A percentile compares a stretch with the other conserved stretches of the same genome.
These are phyloP conservation scores for Rhodotorula sp. DNA, from an alignment of 1,284 basidiomycete genomes.

Conservation along the genomic window DNA sequence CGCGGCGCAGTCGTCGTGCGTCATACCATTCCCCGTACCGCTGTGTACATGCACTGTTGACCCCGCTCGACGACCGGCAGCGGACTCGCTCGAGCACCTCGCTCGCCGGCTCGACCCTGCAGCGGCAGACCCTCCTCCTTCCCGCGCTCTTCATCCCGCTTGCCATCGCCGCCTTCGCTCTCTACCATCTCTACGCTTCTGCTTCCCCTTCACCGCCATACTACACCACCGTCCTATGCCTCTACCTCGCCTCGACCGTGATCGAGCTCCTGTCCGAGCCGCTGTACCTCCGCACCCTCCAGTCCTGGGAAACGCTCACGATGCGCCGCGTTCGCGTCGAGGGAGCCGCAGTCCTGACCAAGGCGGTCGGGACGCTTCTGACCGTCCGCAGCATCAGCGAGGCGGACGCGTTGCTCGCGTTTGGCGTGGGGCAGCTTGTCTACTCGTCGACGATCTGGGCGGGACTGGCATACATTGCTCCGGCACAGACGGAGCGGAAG, in stretches of 20 bases:
- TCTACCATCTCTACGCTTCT: conserved; percentile 61
- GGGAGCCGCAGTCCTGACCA: conserved; percentile 73
- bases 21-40: not conserved
- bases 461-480: conserved; percentile 46
- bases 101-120: not conserved
- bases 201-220: conserved; percentile 54
- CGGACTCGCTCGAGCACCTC: conserved; percentile 2
- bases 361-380: conserved; percentile 69
- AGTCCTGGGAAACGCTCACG: conserved; percentile 35
- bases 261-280: conserved; percentile 80
- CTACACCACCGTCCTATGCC: conserved; percentile 58
- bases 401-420: conserved; percentile 69
- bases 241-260: conserved; percentile 73
- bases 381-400: conserved; percentile 60
- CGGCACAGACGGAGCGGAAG: too few species aligned
- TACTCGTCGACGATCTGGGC: conserved; percentile 61
- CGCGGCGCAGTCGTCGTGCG: conserved; percentile 69
- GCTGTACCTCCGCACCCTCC: conserved; percentile 65
- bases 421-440: conserved; percentile 74
- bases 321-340: conserved; percentile 55
- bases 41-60: too few species aligned
- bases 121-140: conserved; percentile 4
- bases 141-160: conserved; percentile 13
- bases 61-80: not conserved
- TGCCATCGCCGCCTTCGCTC: conserved; percentile 27